Conservation (phyloP, 2,329 filamentous ascomycete genomes). For the Xylaria polymorpha region DNA sequence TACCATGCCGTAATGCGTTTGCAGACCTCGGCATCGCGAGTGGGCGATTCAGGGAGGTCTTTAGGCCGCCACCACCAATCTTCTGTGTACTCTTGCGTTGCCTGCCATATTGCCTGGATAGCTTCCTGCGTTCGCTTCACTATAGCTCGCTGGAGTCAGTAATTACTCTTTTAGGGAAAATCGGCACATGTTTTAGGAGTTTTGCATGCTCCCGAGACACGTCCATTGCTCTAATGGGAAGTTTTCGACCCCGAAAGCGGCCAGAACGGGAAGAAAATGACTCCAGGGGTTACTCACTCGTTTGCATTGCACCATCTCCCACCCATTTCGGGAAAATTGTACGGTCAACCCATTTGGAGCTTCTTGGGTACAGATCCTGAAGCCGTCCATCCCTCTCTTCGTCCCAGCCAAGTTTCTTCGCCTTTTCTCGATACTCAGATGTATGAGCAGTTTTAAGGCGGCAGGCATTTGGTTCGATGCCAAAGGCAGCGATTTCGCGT, state of each 20-base stretch:
- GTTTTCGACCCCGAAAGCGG: no score
- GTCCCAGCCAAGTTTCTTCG: slow-evolving; percentile 19
- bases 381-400: slow-evolving; percentile 20
- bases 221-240: no score
- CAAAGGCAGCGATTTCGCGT: slow-evolving; percentile 22
- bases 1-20: slow-evolving; percentile 5
- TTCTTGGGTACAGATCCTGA: slow-evolving; percentile 16
- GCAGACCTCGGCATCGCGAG: slow-evolving; percentile 3
- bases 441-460: neutral
- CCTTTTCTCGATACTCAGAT: neutral
- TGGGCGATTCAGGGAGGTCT: slow-evolving; percentile 18
- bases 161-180: no score
- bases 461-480: slow-evolving; percentile 6
- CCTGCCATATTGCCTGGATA: no score
- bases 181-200: no score
- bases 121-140: neutral
- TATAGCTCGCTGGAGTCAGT: no score
- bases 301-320: slow-evolving; percentile 6
- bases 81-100: no score
- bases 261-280: no score
- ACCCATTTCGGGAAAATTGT: no score
- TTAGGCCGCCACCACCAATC: slow-evolving; percentile 22
- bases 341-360: slow-evolving; percentile 21
- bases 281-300: no score
- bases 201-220: no score